A percentile compares a stretch with the other conserved stretches of the same genome.
Conservation (phyloP, 345 rosid species). For the Stellera chamaejasme region DNA sequence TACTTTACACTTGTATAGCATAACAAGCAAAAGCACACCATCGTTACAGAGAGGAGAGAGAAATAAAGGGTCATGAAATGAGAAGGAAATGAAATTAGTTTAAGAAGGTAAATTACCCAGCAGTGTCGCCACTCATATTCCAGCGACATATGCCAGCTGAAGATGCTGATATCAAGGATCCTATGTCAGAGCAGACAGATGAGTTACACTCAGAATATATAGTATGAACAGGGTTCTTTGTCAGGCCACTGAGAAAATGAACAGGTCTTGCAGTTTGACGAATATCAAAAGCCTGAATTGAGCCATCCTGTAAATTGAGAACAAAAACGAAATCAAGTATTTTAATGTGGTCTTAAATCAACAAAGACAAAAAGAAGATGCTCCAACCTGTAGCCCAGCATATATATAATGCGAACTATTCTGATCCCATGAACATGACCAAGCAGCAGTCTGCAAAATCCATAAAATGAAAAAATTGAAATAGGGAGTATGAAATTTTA, state of each 20-base stretch:
- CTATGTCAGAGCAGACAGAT: slow-evolving; percentile 25
- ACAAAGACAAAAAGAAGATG: slow-evolving; percentile 5
- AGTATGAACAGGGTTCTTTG: slow-evolving; percentile 73
- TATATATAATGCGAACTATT: slow-evolving; percentile 50
- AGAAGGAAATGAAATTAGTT: not conserved
- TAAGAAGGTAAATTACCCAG: slow-evolving; percentile 37
- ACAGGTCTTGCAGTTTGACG: slow-evolving; percentile 65
- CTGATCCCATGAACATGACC: slow-evolving; percentile 96
- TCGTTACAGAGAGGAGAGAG: too few species aligned
- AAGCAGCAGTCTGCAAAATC: slow-evolving; percentile 57
- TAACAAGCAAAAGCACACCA: too few species aligned
- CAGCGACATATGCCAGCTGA: slow-evolving; percentile 74
- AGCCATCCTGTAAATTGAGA: slow-evolving; percentile 49
- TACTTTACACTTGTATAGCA: too few species aligned
- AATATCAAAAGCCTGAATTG: slow-evolving; percentile 63
- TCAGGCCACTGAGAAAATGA: slow-evolving; percentile 47
- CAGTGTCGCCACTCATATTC: slow-evolving; percentile 43
- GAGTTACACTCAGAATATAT: slow-evolving; percentile 31
- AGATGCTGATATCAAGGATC: slow-evolving; percentile 64
- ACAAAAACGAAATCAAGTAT: not conserved
- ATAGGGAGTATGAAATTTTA: too few species aligned
- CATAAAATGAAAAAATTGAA: not conserved
- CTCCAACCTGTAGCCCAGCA: slow-evolving; percentile 79
- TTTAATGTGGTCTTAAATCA: not conserved
- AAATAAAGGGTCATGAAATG: not conserved